A percentile compares a stretch with the other conserved stretches of the same genome.
These are phyloP conservation scores for Thraustochytrium striatum DNA, from an alignment of 352 stramenopile genomes.

Conservation along the genomic window DNA sequence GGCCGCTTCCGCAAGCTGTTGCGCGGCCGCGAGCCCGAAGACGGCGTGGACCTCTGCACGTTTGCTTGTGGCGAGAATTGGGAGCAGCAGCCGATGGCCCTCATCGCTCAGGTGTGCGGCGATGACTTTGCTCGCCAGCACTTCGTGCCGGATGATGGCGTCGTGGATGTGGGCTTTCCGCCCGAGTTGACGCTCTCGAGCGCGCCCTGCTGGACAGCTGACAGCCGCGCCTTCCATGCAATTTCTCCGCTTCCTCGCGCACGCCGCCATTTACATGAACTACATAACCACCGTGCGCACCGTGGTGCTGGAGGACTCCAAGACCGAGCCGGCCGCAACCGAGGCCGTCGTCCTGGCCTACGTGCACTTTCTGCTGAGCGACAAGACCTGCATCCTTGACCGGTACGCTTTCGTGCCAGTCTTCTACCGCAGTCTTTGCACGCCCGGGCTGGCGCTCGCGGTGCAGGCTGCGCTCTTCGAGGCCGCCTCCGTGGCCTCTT, in stretches of 20 bases:
- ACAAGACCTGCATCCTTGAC: background rate
- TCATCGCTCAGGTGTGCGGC: background rate
- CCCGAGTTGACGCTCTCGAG: background rate
- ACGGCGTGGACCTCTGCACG: background rate
- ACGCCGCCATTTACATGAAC: conserved; percentile 1
- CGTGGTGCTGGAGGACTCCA: background rate
- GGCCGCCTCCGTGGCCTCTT: background rate
- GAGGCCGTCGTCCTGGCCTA: background rate
- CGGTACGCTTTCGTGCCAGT: background rate
- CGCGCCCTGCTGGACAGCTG: background rate
- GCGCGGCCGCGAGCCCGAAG: background rate
- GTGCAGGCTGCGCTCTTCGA: conserved; percentile 5
- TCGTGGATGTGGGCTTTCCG: background rate
- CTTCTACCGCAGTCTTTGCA: background rate
- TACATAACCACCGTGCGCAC: background rate
- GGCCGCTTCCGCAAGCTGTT: background rate
- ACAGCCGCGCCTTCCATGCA: background rate
- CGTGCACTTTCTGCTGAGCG: background rate
- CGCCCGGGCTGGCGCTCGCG: background rate
- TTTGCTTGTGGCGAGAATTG: background rate
- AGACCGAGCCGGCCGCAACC: background rate
- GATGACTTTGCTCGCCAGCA: background rate
- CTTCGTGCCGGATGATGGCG: background rate
- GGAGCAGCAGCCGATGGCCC: background rate
- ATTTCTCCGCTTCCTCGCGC: background rate